Percentiles rank a stretch among this genome's conserved stretches.
Evolutionary conservation across 2,329 filamentous ascomycete genomes (phyloP).

Genomic region (Zymoseptoria passerinii): DNA sequence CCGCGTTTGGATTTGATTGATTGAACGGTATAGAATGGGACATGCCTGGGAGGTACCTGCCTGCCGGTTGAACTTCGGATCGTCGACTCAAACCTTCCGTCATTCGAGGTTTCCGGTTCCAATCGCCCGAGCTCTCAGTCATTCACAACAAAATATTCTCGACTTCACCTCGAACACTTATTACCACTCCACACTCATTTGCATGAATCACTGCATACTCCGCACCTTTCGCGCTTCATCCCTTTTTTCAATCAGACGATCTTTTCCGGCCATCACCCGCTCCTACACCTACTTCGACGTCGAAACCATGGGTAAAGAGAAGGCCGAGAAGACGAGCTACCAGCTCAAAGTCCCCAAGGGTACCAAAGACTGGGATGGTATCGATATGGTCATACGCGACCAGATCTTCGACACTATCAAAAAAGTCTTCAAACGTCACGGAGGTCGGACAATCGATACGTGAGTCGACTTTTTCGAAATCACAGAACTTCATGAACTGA

Average conservation of each 20-base stretch:
- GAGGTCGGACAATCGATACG: slow-evolving; percentile 70
- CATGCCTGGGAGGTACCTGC: too few species aligned
- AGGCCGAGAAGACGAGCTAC: slow-evolving; percentile 35
- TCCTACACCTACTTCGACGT: neutral
- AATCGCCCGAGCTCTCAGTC: neutral
- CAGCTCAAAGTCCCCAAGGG: slow-evolving; percentile 85
- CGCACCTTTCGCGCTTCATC: neutral
- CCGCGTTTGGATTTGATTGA: too few species aligned
- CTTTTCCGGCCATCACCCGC: neutral
- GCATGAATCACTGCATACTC: neutral
- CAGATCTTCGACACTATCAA: slow-evolving; percentile 70
- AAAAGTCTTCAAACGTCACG: slow-evolving; percentile 75
- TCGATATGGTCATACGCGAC: slow-evolving; percentile 71
- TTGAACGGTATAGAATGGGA: too few species aligned
- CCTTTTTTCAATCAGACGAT: neutral
- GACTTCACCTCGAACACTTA: neutral
- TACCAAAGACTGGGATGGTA: slow-evolving; percentile 76
- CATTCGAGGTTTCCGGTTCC: neutral
- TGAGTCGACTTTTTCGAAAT: slow-evolving; percentile 30
- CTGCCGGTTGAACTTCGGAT: neutral
- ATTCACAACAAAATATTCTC: neutral
- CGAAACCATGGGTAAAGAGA: slow-evolving; percentile 38
- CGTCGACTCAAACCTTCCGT: too few species aligned
- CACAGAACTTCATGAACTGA: slow-evolving; percentile 5
- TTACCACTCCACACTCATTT: neutral